Evolutionary conservation across 2,329 filamentous ascomycete species (phyloP).

Genomic region (Colletotrichum lentis): DNA sequence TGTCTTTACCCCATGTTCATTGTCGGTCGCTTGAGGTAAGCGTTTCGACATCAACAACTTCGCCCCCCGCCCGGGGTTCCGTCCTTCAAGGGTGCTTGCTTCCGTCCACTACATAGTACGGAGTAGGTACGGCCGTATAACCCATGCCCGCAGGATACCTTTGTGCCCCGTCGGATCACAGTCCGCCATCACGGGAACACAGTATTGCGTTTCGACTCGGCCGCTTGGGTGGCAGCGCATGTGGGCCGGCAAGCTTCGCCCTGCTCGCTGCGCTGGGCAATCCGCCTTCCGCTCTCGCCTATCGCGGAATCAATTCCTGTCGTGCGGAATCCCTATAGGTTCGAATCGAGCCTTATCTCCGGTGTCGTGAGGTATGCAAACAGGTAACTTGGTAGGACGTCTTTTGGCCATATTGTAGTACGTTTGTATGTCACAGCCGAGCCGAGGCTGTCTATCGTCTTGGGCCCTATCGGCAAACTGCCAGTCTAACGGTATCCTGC

Average conservation of each 20-base stretch:
- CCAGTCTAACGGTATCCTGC: background rate
- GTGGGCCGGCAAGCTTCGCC: slow-evolving; percentile 24
- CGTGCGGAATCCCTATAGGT: background rate
- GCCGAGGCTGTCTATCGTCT: background rate
- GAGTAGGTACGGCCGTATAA: slow-evolving; percentile 29
- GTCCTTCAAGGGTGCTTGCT: slow-evolving; percentile 10
- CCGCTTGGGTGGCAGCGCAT: slow-evolving; percentile 15
- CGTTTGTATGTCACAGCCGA: background rate
- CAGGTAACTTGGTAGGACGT: background rate
- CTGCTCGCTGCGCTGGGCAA: background rate
- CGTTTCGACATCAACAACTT: slow-evolving; percentile 5
- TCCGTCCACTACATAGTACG: no score
- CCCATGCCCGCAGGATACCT: slow-evolving; percentile 8
- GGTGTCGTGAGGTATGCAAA: background rate
- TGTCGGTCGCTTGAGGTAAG: slow-evolving; percentile 4
- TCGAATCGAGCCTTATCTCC: slow-evolving; percentile 17
- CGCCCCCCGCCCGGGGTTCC: background rate
- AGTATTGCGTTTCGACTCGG: slow-evolving; percentile 15
- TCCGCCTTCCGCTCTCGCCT: slow-evolving; percentile 10
- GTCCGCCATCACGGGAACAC: slow-evolving; percentile 22
- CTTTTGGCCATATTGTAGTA: background rate
- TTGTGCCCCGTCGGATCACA: slow-evolving; percentile 7
- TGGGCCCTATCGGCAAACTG: background rate
- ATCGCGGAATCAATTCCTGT: slow-evolving; percentile 30
- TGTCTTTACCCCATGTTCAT: slow-evolving; percentile 16